Percentiles rank a stretch among this genome's conserved stretches.
Conservation (phyloP, 345 rosid species). For the Gossypium stocksii region DNA sequence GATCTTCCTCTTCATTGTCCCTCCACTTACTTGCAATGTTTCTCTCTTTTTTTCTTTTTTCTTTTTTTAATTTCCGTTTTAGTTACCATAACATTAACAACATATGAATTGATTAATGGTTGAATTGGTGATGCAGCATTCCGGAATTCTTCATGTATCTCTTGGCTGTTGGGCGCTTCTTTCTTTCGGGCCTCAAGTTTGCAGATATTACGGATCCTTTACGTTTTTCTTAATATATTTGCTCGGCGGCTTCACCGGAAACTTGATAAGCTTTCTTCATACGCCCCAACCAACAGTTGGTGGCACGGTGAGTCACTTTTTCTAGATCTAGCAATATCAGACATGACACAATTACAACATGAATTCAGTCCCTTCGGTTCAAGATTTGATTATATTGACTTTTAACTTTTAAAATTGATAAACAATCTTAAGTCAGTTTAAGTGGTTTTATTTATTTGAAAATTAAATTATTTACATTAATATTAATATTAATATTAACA, state of each 20-base stretch:
- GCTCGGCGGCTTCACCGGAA: slow-evolving; percentile 87
- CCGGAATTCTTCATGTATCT: slow-evolving; percentile 65
- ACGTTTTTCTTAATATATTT: slow-evolving; percentile 69
- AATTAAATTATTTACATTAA: too few relatives aligned
- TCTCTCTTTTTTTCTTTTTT: background rate
- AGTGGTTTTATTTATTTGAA: too few relatives aligned
- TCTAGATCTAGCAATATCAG: background rate
- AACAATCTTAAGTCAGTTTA: too few relatives aligned
- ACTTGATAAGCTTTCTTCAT: slow-evolving; percentile 82
- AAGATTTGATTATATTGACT: too few relatives aligned
- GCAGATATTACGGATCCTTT: slow-evolving; percentile 67
- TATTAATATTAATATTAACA: too few relatives aligned
- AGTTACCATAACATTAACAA: background rate
- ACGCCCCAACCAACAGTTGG: slow-evolving; percentile 81
- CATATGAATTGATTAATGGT: background rate
- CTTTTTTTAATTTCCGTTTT: background rate
- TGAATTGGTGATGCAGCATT: slow-evolving; percentile 49
- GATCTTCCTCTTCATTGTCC: background rate
- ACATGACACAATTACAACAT: background rate
- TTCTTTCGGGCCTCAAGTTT: slow-evolving; percentile 72
- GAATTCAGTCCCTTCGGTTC: background rate
- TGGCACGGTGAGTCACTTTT: slow-evolving; percentile 61
- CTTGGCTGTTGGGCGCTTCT: slow-evolving; percentile 81
- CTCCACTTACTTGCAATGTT: background rate
- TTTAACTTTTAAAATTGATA: too few relatives aligned